Evolutionary conservation across 352 stramenopile species (phyloP).

Genomic region (Nothophytophthora sp.): DNA sequence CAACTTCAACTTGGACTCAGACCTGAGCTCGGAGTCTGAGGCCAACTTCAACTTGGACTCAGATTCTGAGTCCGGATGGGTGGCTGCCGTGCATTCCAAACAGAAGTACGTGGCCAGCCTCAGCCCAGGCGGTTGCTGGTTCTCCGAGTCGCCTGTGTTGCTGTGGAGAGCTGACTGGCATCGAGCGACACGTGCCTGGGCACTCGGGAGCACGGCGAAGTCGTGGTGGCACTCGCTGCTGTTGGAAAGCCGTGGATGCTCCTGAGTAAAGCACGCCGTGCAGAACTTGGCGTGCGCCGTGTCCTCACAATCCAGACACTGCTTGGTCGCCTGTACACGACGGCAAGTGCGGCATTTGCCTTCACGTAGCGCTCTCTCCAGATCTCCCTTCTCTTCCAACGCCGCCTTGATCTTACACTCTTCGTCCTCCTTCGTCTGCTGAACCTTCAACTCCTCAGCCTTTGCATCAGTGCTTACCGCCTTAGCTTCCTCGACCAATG

Average conservation of each 20-base stretch:
- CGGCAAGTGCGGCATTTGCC: slow-evolving; percentile 46
- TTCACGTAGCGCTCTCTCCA: slow-evolving; percentile 13
- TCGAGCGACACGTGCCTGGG: too few species aligned
- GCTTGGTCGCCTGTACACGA: slow-evolving; percentile 34
- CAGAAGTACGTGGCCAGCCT: too few species aligned
- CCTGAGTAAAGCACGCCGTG: slow-evolving; percentile 49
- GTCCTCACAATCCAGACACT: slow-evolving; percentile 56
- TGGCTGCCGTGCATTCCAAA: too few species aligned
- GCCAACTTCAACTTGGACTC: too few species aligned
- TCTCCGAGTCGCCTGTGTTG: too few species aligned
- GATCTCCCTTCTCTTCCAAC: slow-evolving; percentile 8
- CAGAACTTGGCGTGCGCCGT: slow-evolving; percentile 35
- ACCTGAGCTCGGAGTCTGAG: too few species aligned
- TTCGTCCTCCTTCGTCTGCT: neutral
- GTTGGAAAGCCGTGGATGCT: slow-evolving; percentile 31
- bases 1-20: neutral
- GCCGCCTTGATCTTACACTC: neutral
- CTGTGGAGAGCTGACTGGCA: too few species aligned
- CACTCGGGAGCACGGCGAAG: slow-evolving; percentile 59
- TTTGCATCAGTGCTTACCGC: neutral
- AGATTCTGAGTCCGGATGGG: neutral
- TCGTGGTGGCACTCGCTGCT: slow-evolving; percentile 41
- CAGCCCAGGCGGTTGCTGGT: too few species aligned
- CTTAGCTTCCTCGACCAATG: too few species aligned
- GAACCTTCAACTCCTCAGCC: neutral